Evolutionary conservation across 352 stramenopile species (phyloP).

Genomic region (Nothophytophthora sp.): DNA sequence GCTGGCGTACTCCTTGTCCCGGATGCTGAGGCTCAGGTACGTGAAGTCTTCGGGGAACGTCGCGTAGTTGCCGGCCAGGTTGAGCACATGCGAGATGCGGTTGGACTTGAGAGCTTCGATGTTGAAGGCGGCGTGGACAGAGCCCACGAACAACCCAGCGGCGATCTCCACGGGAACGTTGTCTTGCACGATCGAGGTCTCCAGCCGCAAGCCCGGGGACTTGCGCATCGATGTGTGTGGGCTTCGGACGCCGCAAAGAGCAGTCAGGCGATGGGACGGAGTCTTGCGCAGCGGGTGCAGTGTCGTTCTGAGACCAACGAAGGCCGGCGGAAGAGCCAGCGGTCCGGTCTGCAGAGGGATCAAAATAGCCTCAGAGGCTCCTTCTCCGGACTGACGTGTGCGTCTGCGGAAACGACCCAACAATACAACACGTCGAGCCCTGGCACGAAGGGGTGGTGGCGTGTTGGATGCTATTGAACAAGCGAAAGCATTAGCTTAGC

Average conservation of each 20-base stretch:
- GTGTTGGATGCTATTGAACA: too few relatives aligned
- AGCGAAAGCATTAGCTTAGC: too few relatives aligned
- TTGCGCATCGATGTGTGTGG: conserved; percentile 44
- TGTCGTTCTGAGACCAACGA: conserved; percentile 15
- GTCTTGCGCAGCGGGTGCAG: conserved; percentile 4
- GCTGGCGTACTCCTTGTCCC: conserved; percentile 90
- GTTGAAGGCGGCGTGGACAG: conserved; percentile 88
- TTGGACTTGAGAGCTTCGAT: conserved; percentile 73
- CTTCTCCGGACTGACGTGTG: too few relatives aligned
- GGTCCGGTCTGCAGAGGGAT: conserved; percentile 9
- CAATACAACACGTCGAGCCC: too few relatives aligned
- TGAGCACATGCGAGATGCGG: conserved; percentile 85
- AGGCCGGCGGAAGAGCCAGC: not conserved
- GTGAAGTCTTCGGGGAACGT: conserved; percentile 89
- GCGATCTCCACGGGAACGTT: conserved; percentile 80
- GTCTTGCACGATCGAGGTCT: conserved; percentile 80
- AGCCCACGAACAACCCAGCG: conserved; percentile 79
- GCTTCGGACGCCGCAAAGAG: not conserved
- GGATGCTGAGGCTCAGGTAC: conserved; percentile 89
- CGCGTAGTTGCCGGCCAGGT: conserved; percentile 82
- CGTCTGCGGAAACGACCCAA: too few relatives aligned
- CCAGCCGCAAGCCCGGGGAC: conserved; percentile 50
- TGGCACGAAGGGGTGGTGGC: too few relatives aligned
- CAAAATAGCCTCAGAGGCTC: conserved; percentile 19
- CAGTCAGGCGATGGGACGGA: not conserved